A percentile compares a stretch with the other conserved stretches of the same genome.
phyloP scores from a whole-genome alignment of 73 alveolate genomes.

The Paramecium pentaurelia region DNA sequence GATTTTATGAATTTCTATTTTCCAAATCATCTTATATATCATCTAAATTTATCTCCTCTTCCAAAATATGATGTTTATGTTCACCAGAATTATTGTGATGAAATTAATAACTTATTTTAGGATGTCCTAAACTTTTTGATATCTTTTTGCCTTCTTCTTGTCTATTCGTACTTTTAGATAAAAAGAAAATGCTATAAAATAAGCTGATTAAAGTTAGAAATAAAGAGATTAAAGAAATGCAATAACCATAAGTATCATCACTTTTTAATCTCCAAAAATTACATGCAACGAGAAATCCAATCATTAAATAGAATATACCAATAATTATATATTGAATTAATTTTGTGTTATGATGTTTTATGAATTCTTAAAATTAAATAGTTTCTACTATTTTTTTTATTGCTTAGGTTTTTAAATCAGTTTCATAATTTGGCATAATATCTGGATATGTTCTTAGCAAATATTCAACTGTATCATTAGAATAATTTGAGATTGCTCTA shows the following conservation, averaged over 20 bases:
- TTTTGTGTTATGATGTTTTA: not conserved
- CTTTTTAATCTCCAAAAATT: not conserved
- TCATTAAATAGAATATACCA: not conserved
- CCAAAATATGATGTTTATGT: not conserved
- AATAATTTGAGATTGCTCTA: not conserved
- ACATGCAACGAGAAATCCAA: not conserved
- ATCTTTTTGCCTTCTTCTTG: not conserved
- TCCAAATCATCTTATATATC: not conserved
- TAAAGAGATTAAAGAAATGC: not conserved
- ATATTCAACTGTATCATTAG: not conserved
- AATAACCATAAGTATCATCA: not conserved
- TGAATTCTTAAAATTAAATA: not conserved
- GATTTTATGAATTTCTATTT: not conserved
- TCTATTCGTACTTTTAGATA: not conserved
- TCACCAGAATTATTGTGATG: not conserved
- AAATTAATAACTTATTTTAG: not conserved
- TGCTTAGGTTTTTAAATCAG: not conserved
- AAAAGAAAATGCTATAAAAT: not conserved
- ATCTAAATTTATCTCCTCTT: not conserved
- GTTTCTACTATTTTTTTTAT: not conserved
- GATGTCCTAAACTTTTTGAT: not conserved
- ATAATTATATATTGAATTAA: not conserved
- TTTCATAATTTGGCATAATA: not conserved
- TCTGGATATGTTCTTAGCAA: not conserved
- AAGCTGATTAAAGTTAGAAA: not conserved